Evolutionary conservation across 805 yeast genomes (phyloP), one percentile per base, ranked within the genome.

Genomic region (Peterozyma toletana): DNA sequence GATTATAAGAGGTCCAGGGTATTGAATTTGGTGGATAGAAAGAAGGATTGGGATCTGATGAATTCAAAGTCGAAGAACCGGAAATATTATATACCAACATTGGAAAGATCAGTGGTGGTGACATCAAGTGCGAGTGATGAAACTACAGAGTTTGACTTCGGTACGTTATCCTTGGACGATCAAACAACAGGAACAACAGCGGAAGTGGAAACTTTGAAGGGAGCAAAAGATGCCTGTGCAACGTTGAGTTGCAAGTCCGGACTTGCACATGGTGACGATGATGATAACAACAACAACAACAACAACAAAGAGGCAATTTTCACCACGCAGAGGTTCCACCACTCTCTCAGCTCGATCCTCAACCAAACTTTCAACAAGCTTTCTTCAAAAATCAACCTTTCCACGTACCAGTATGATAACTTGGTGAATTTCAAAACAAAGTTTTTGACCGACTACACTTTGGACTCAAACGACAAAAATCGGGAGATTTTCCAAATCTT

Each of bases 351-450:
- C 39, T 55, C 66, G 29, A 63, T 71, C 11, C 46, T 70, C 11
- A 67, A 68, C 42, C 73, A 68, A 46, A 64, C 71, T 1, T 68
- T 71, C 48, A 60, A 59, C 44, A 68, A 70, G 51, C 68, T 76
- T 47, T 64, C 69, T 46, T 56, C 68, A 42, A 72, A 70, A 53
- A 71, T 73, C 57, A 77, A 69, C 54, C 64, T 77, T 54, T 68
- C 78, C 46, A 75, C 80, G 14, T 63, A 73, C 47, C 77, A 77
- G 54, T 75, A 76, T 54, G 80, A 70, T 43, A 51, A 51, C 31
- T 47, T 72, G 31, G 72, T 63, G 0, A 51, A 60, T 5, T 66
- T 69, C 49, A 70, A 71, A 52, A 57, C 65, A 1, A 52, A 43
- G 2, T 48, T 70, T 31, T 50, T 67, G 47, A 54, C 60, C 14